phyloP scores from a whole-genome alignment of 371 early-diverging fungal species.

The Conidiobolus coronatus region DNA sequence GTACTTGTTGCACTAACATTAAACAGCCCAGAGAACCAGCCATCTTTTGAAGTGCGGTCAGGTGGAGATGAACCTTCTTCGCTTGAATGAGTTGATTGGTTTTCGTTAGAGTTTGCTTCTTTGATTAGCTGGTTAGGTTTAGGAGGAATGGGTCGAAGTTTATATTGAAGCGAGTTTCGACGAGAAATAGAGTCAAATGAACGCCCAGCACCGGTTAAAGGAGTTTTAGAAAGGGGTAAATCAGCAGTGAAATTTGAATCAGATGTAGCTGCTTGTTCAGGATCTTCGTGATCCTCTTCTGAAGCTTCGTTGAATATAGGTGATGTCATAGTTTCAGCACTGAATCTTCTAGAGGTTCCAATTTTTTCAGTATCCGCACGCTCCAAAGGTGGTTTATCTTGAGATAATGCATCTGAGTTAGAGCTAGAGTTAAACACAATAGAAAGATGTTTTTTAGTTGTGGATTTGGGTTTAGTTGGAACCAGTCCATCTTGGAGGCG shows the following conservation, averaged over 20 bases:
- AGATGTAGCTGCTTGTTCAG: neutral
- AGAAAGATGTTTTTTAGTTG: neutral
- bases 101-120: too few relatives aligned
- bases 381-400: neutral
- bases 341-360: neutral
- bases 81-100: too few relatives aligned
- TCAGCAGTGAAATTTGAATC: constrained; percentile 1
- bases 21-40: constrained; percentile 4
- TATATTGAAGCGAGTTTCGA: neutral
- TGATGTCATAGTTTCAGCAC: neutral
- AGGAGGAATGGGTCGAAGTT: constrained; percentile 2
- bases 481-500: constrained; percentile 3
- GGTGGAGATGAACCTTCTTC: too few relatives aligned
- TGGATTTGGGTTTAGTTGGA: too few relatives aligned
- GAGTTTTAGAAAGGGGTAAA: constrained; percentile 2
- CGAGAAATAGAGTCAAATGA: constrained; percentile 5
- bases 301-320: too few relatives aligned
- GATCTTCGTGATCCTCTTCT: too few relatives aligned
- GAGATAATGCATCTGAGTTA: neutral
- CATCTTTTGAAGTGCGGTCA: constrained; percentile 1
- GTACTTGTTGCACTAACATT: constrained; percentile 1
- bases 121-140: neutral
- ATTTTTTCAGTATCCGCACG: neutral
- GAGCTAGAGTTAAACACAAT: neutral
- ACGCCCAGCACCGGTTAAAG: constrained; percentile 1